Base-by-base conservation (phyloP, 2,329 filamentous ascomycete genomes). In the Colletotrichum sublineola region DNA sequence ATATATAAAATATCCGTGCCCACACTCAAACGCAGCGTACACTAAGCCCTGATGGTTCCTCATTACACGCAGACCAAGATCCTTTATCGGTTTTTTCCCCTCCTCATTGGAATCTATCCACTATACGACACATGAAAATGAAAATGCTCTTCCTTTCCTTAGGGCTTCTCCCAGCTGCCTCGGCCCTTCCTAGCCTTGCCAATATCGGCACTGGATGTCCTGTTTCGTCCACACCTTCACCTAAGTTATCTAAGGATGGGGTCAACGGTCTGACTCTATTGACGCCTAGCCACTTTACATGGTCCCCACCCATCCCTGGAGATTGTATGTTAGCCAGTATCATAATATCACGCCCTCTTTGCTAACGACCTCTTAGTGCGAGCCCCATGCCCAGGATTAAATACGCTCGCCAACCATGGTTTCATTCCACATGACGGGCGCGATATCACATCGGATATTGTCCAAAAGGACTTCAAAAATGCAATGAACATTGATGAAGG, bases 331-430 rank as follows among this genome's bases (percentile, higher is more conserved):
- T n/a, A 6, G 5, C 2, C 38, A 12, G n/a, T 8, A 20, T n/a
- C 6, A 3, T 1, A 2, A 6, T 7, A 1, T 12, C 29, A n/a
- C 24, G 14, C 9, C 3, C 24, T 29, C 18, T 8, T 46, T 18
- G 12, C 48, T 68, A 20, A 44, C 20, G 2, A 7, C 1, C 12
- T 15, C n/a, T 1, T 40, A 83, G 80, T 81, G 29, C 79, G 82
- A 24, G 79, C 81, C 0, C 85, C 86, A n/a, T 88, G 86, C 68
- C 86, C 86, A 0, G 85, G 86, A 81, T 77, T 88, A 53, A 88
- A 88, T 74, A 82, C 86, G 0, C 79, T 88, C 14, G 83, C 86
- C 7, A 88, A 88, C 74, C 84, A 88, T 72, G 83, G 83, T 7
- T 86, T 84, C 63, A 80, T 88, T 1, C 85, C 84, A 2, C 86